Percentiles rank a stretch among this genome's conserved stretches.
phyloP scores from a whole-genome alignment of 2,329 filamentous ascomycete genomes.

The Juglanconis juglandina region DNA sequence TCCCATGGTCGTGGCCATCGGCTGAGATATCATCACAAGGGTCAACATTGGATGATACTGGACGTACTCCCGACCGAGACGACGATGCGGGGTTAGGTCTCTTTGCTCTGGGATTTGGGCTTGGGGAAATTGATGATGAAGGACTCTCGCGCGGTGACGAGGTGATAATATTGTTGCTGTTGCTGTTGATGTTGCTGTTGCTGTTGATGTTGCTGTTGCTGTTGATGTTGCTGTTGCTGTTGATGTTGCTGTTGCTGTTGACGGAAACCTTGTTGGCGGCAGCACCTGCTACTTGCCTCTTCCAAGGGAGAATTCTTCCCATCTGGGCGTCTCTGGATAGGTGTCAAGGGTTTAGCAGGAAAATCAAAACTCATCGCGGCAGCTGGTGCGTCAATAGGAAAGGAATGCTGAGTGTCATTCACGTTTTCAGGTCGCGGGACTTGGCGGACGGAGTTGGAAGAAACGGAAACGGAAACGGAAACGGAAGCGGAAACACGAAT shows the following conservation, averaged over 20 bases:
- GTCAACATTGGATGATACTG: background rate
- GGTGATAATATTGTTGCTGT: background rate
- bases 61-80: background rate
- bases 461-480: too few species aligned
- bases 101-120: background rate
- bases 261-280: background rate
- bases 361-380: too few species aligned
- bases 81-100: background rate
- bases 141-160: background rate
- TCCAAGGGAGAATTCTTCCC: slow-evolving; percentile 17
- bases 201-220: background rate
- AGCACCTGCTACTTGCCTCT: background rate
- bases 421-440: too few species aligned
- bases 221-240: background rate
- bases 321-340: background rate
- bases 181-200: background rate
- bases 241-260: background rate
- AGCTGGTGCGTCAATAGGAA: too few species aligned
- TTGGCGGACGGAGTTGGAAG: too few species aligned
- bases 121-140: background rate
- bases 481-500: too few species aligned
- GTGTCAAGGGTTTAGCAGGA: too few species aligned
- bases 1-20: background rate
- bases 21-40: too few species aligned
- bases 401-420: too few species aligned